These are phyloP conservation scores for Candolleomyces efflorescens DNA, from an alignment of 768 basidiomycete genomes.

Conservation along the genomic window DNA sequence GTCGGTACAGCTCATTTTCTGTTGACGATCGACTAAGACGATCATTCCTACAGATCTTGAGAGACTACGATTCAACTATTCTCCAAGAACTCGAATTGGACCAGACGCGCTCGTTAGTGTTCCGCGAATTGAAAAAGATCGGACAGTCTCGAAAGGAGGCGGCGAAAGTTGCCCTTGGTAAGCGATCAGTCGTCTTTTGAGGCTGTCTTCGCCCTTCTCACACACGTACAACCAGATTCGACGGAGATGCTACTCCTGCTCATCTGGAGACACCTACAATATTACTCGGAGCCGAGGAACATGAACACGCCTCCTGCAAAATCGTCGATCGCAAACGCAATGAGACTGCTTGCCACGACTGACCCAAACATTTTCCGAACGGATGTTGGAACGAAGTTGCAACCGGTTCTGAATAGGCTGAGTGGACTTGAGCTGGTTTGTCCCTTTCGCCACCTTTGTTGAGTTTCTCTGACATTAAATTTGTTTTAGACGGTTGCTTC, in stretches of 20 bases:
- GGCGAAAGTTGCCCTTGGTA: constrained; percentile 56
- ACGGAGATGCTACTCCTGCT: constrained; percentile 78
- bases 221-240: constrained; percentile 39
- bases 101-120: constrained; percentile 66
- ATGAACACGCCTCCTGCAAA: constrained; percentile 31
- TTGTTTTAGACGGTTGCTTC: constrained; percentile 35
- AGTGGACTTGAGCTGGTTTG: constrained; percentile 39
- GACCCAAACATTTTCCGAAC: constrained; percentile 55
- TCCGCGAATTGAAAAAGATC: constrained; percentile 53
- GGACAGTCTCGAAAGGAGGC: constrained; percentile 33
- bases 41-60: constrained; percentile 39
- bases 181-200: constrained; percentile 12
- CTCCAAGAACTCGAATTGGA: constrained; percentile 62
- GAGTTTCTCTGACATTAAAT: neutral
- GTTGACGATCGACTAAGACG: neutral
- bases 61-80: constrained; percentile 47
- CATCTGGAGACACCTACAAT: constrained; percentile 74
- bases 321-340: constrained; percentile 37
- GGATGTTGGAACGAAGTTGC: constrained; percentile 53
- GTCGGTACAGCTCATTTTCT: constrained; percentile 28
- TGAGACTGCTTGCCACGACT: constrained; percentile 54
- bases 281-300: constrained; percentile 45
- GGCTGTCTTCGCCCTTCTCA: neutral
- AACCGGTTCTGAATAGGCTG: constrained; percentile 51
- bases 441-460: neutral